Evolutionary conservation across 2,329 filamentous ascomycete genomes (phyloP).

Genomic region (Diaporthe sp.): DNA sequence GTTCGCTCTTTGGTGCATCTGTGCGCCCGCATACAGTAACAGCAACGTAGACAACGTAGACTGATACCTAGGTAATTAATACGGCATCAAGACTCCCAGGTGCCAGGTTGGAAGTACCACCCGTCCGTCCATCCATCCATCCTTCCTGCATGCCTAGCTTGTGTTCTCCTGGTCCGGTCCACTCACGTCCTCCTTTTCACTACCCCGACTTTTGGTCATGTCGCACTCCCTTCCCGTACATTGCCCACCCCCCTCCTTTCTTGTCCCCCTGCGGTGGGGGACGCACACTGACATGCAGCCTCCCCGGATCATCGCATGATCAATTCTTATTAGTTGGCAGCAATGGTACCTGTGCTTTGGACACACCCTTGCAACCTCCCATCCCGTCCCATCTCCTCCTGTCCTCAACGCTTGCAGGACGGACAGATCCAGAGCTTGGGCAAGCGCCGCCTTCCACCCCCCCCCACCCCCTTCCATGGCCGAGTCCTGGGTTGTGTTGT

Average conservation of each 20-base stretch:
- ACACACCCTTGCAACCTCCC: slow-evolving; percentile 18
- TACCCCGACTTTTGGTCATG: slow-evolving; percentile 27
- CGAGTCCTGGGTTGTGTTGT: neutral
- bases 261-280: neutral
- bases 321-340: slow-evolving; percentile 23
- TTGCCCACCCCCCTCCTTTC: neutral
- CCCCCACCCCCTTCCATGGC: neutral
- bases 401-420: slow-evolving; percentile 11
- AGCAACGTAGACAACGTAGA: neutral
- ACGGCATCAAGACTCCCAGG: neutral
- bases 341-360: slow-evolving; percentile 19
- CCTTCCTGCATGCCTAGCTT: neutral
- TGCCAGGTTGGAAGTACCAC: neutral
- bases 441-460: slow-evolving; percentile 1
- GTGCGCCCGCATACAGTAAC: neutral
- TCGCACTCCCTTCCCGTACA: slow-evolving; percentile 28
- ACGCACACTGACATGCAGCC: slow-evolving; percentile 34
- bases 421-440: neutral
- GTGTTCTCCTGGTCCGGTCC: slow-evolving; percentile 13
- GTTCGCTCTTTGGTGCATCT: neutral
- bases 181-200: slow-evolving; percentile 22
- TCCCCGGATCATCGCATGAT: slow-evolving; percentile 31
- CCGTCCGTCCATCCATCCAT: neutral
- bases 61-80: neutral
- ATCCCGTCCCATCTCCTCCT: slow-evolving; percentile 16